Evolutionary conservation across 2,329 filamentous ascomycete species (phyloP).

Genomic region (Beauveria asiatica): DNA sequence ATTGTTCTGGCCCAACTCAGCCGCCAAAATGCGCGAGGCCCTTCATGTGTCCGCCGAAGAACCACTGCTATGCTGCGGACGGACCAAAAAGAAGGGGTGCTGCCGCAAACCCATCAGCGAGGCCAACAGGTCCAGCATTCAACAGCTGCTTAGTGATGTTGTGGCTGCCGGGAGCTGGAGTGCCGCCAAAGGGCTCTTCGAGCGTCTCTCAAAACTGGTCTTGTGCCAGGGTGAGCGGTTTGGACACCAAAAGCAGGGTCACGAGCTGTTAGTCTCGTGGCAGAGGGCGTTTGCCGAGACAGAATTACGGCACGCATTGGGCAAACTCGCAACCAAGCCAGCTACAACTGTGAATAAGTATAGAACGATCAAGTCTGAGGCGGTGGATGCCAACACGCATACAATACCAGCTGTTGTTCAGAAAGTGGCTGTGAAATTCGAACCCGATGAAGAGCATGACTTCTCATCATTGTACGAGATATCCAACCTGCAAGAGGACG

Average conservation of each 20-base stretch:
- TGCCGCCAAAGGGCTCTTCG: slow-evolving; percentile 13
- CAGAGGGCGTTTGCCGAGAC: slow-evolving; percentile 7
- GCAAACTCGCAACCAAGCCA: not conserved
- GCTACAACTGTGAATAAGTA: not conserved
- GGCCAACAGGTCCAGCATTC: not conserved
- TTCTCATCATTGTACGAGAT: not conserved
- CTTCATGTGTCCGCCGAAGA: not conserved
- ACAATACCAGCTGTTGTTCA: not conserved
- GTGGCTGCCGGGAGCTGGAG: slow-evolving; percentile 11
- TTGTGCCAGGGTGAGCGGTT: slow-evolving; percentile 11
- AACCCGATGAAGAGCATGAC: not conserved
- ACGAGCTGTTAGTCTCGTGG: slow-evolving; percentile 12
- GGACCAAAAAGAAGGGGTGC: not conserved
- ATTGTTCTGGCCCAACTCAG: not conserved
- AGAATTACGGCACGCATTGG: not conserved
- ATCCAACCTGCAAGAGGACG: not conserved
- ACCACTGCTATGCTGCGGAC: not conserved
- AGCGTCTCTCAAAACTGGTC: slow-evolving; percentile 13
- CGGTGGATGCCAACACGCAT: not conserved
- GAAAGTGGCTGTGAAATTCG: not conserved
- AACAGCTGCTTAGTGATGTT: slow-evolving; percentile 3
- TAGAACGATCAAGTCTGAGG: not conserved
- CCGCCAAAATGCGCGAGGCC: not conserved
- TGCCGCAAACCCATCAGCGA: not conserved
- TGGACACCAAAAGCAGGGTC: slow-evolving; percentile 1